These are phyloP conservation scores for Colletotrichum noveboracense DNA, from an alignment of 2,329 filamentous ascomycete species.

Conservation along the genomic window DNA sequence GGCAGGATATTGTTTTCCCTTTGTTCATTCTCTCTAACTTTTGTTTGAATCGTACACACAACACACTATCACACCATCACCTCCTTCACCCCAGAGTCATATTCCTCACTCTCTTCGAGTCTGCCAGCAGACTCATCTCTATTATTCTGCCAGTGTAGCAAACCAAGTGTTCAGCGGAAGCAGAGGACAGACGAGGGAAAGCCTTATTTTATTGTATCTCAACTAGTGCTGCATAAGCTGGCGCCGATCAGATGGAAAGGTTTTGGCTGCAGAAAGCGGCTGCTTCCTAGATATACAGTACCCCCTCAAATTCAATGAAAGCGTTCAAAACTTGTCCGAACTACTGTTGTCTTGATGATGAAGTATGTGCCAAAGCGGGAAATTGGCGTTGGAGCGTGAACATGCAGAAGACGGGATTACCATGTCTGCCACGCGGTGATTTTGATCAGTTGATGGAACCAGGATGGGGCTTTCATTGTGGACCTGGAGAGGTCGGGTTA, in stretches of 20 bases:
- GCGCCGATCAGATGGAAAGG: constrained; percentile 1
- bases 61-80: constrained; percentile 12
- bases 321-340: background rate
- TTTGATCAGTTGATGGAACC: background rate
- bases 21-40: constrained; percentile 20
- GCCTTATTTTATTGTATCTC: constrained; percentile 10
- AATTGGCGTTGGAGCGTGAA: background rate
- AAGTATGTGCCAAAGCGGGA: background rate
- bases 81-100: background rate
- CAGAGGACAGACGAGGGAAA: background rate
- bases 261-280: constrained; percentile 9
- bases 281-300: constrained; percentile 19
- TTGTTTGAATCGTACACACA: constrained; percentile 22
- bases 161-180: background rate
- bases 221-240: constrained; percentile 13
- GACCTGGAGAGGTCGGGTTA: background rate
- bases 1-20: constrained; percentile 23
- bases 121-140: constrained; percentile 18
- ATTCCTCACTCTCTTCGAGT: background rate
- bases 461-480: background rate
- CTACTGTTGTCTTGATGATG: background rate
- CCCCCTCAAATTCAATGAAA: constrained; percentile 12
- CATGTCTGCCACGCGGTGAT: constrained; percentile 10
- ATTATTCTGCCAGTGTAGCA: constrained; percentile 12
- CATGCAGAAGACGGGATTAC: background rate